Evolutionary conservation across 208 protist species (phyloP).

Genomic region (Plasmodiophora brassicae): DNA sequence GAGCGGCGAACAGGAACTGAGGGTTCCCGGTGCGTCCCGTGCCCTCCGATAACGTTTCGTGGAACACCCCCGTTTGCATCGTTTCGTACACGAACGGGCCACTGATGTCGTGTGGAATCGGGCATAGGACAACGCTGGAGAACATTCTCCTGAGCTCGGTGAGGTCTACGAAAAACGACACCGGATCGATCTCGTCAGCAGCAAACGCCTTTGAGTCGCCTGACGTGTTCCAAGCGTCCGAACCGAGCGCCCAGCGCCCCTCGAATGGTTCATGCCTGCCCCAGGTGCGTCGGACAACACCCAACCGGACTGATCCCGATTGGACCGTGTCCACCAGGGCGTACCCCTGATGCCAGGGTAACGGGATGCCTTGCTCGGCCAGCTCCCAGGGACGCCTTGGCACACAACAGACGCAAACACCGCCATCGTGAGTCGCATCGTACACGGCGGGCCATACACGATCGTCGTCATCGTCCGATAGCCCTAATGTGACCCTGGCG

Average conservation of each 20-base stretch:
- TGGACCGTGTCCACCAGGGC: neutral
- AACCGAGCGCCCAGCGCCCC: neutral
- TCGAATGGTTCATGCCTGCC: neutral
- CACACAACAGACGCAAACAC: neutral
- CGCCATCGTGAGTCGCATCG: neutral
- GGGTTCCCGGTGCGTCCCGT: neutral
- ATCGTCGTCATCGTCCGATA: too few species aligned
- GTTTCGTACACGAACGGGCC: neutral
- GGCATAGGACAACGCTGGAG: neutral
- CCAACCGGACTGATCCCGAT: neutral
- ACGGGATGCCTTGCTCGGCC: neutral
- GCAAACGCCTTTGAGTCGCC: neutral
- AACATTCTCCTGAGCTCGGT: neutral
- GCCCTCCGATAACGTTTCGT: neutral
- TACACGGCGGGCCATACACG: neutral
- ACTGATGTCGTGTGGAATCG: neutral
- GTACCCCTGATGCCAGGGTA: neutral
- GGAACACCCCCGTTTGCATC: neutral
- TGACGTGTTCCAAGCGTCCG: neutral
- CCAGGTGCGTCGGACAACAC: neutral
- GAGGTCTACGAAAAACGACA: neutral
- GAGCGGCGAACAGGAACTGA: neutral
- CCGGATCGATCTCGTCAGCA: neutral
- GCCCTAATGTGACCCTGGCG: too few species aligned
- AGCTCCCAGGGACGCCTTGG: neutral